These are phyloP conservation scores for Dryas integrifolia DNA, from an alignment of 331 rosid species.

Conservation along the genomic window DNA sequence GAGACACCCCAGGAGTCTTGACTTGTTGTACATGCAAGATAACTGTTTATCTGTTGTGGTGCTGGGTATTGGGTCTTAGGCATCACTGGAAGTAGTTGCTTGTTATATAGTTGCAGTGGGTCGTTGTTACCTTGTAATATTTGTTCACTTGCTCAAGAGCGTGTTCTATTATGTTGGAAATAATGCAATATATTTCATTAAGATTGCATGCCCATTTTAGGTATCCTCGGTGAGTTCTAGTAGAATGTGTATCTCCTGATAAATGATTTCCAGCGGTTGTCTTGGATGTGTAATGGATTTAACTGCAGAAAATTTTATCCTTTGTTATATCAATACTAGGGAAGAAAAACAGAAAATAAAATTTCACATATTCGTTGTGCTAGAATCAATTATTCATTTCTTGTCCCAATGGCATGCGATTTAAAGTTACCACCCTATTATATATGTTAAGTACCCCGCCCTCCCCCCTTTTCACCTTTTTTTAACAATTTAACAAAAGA, in stretches of 20 bases:
- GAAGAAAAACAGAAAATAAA: not conserved
- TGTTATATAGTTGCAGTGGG: slow-evolving; percentile 25
- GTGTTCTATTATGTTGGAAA: slow-evolving; percentile 17
- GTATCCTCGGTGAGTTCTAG: not conserved
- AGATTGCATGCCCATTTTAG: slow-evolving; percentile 16
- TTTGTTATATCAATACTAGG: not conserved
- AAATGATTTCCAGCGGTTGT: not conserved
- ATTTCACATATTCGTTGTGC: not conserved
- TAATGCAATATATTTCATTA: slow-evolving; percentile 23
- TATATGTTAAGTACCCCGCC: too few species aligned
- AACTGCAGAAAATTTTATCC: not conserved
- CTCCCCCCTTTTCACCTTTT: too few species aligned
- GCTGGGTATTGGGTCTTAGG: slow-evolving; percentile 31
- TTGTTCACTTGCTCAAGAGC: slow-evolving; percentile 24
- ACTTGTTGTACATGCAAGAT: slow-evolving; percentile 35
- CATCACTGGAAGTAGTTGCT: slow-evolving; percentile 18
- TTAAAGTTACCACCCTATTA: not conserved
- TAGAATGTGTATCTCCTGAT: not conserved
- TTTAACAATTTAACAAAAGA: too few species aligned
- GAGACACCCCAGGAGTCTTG: slow-evolving; percentile 85
- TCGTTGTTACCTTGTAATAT: slow-evolving; percentile 27
- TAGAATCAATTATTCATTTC: not conserved
- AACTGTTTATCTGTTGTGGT: slow-evolving; percentile 13
- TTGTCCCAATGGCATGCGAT: not conserved
- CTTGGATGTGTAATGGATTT: slow-evolving; percentile 2